These are phyloP conservation scores for Penicillium sp. DNA, from an alignment of 2,329 filamentous ascomycete species.

Conservation along the genomic window DNA sequence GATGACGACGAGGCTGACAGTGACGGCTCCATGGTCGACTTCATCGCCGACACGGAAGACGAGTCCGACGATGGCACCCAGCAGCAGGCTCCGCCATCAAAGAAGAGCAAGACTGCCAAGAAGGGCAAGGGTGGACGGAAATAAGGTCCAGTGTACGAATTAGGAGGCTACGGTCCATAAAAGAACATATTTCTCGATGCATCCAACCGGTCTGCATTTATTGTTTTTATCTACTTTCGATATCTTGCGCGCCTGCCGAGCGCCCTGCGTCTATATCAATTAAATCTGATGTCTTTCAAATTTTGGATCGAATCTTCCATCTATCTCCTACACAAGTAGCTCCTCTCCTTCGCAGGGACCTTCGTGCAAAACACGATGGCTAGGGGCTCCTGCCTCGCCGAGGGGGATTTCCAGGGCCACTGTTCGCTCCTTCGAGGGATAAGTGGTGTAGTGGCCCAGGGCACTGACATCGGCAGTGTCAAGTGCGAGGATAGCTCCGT, in stretches of 20 bases:
- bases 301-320: not conserved
- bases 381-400: conserved; percentile 34
- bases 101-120: conserved; percentile 38
- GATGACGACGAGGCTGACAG: conserved; percentile 66
- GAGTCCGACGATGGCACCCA: conserved; percentile 32
- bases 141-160: conserved; percentile 26
- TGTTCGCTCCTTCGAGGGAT: conserved; percentile 43
- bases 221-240: conserved; percentile 10
- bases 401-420: conserved; percentile 42
- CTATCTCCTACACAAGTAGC: conserved; percentile 2
- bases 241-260: conserved; percentile 14
- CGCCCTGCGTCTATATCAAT: conserved; percentile 12
- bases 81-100: conserved; percentile 32
- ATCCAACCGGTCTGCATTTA: conserved; percentile 13
- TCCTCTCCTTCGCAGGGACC: conserved; percentile 40
- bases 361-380: conserved; percentile 43
- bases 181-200: conserved; percentile 16
- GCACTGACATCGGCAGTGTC: conserved; percentile 45
- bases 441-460: conserved; percentile 46
- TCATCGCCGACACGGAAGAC: conserved; percentile 51
- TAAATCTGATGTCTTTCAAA: not conserved
- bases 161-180: conserved; percentile 21
- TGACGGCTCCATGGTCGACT: conserved; percentile 49
- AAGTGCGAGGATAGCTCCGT: conserved; percentile 46
- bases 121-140: conserved; percentile 38